Conservation (phyloP, 2,329 filamentous ascomycete genomes). For the Gliomastix tumulicola region DNA sequence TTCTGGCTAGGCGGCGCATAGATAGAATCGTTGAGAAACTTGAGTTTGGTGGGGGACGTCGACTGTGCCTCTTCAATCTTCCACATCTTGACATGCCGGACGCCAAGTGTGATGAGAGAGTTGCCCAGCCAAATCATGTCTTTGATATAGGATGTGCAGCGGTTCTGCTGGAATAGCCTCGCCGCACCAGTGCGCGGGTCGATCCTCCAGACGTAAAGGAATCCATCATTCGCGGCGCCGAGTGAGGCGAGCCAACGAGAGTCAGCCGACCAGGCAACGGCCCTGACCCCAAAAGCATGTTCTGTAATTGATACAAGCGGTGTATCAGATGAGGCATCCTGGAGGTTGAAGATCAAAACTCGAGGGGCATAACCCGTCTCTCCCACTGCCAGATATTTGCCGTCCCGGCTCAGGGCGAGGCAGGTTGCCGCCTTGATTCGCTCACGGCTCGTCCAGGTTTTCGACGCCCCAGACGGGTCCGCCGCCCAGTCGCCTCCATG, state of each 20-base stretch:
- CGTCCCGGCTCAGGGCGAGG: conserved; percentile 80
- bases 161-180: conserved; percentile 76
- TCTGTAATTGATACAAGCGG: conserved; percentile 83
- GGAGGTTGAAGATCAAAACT: conserved; percentile 81
- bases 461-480: conserved; percentile 43
- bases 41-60: conserved; percentile 57
- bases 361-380: conserved; percentile 93
- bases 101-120: conserved; percentile 77
- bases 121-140: conserved; percentile 89
- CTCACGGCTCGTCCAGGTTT: conserved; percentile 82
- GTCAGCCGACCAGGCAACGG: conserved; percentile 84
- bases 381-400: conserved; percentile 81
- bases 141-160: conserved; percentile 81
- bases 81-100: conserved; percentile 92
- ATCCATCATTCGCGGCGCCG: conserved; percentile 85
- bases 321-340: conserved; percentile 71
- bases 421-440: conserved; percentile 92
- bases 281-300: conserved; percentile 82
- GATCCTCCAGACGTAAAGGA: conserved; percentile 84
- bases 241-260: conserved; percentile 82
- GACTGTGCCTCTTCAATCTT: conserved; percentile 62
- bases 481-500: conserved; percentile 45
- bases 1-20: conserved; percentile 33
- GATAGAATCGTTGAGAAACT: conserved; percentile 36
- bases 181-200: conserved; percentile 76